A percentile compares a stretch with the other conserved stretches of the same genome.
phyloP scores from a whole-genome alignment of 768 basidiomycete species.

The Crucibulum laeve region DNA sequence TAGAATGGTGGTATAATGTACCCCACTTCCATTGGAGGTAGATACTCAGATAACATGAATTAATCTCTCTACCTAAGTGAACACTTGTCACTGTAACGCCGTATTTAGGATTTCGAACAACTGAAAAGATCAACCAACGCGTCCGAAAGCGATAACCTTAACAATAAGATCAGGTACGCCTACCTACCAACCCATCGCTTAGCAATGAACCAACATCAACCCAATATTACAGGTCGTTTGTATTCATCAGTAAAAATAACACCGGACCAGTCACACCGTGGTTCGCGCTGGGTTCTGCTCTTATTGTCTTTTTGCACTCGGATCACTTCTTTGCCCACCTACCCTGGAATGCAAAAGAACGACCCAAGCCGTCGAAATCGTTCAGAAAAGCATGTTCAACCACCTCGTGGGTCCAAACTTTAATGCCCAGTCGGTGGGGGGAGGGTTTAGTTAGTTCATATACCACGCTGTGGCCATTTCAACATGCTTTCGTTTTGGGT shows the following conservation, averaged over 20 bases:
- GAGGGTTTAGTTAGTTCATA: conserved; percentile 14
- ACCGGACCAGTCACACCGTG: conserved; percentile 21
- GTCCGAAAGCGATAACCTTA: conserved; percentile 3
- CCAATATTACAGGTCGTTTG: conserved; percentile 14
- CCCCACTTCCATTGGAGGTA: too few relatives aligned
- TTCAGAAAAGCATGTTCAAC: conserved; percentile 19
- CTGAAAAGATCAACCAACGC: background rate
- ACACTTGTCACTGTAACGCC: too few relatives aligned
- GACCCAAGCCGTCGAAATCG: conserved; percentile 21
- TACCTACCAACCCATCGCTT: conserved; percentile 8
- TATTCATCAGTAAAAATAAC: conserved; percentile 15
- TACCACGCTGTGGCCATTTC: conserved; percentile 19
- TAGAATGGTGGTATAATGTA: too few relatives aligned
- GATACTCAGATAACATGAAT: too few relatives aligned
- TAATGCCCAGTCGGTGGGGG: conserved; percentile 18
- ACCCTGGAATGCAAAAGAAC: conserved; percentile 28
- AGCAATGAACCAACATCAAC: conserved; percentile 25
- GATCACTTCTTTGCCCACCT: conserved; percentile 15
- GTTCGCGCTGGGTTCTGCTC: conserved; percentile 21
- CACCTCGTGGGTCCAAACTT: conserved; percentile 34
- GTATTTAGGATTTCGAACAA: too few relatives aligned
- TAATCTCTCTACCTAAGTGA: too few relatives aligned
- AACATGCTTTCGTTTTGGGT: conserved; percentile 14
- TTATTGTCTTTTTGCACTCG: conserved; percentile 23
- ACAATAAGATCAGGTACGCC: conserved; percentile 42